Evolutionary conservation across 805 yeast genomes (phyloP).

Genomic region (Hemisphaericaspora nanyangensis): DNA sequence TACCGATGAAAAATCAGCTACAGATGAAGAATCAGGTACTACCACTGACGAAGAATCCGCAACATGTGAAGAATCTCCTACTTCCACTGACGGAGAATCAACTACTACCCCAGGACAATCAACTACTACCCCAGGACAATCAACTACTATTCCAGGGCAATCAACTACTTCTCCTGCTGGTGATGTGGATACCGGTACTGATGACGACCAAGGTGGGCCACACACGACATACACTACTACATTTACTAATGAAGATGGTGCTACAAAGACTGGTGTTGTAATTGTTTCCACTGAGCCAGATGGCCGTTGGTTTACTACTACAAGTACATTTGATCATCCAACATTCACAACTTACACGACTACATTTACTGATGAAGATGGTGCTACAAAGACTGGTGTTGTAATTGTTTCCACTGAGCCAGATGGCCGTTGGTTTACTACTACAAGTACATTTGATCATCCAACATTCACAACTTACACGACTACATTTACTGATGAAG

Average conservation of each 20-base stretch:
- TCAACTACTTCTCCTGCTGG: too few relatives aligned
- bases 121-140: too few relatives aligned
- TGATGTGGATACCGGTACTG: too few relatives aligned
- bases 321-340: not conserved
- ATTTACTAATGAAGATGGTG: not conserved
- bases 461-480: not conserved
- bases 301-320: not conserved
- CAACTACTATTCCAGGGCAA: too few relatives aligned
- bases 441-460: not conserved
- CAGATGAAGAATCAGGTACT: too few relatives aligned
- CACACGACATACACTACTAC: not conserved
- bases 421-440: not conserved
- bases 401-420: not conserved
- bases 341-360: not conserved
- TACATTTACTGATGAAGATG: not conserved
- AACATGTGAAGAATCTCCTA: too few relatives aligned
- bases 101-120: too few relatives aligned
- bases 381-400: not conserved
- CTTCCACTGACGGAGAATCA: too few relatives aligned
- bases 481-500: not conserved
- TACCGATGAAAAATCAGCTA: too few relatives aligned
- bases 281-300: not conserved
- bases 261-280: not conserved
- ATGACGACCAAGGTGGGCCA: too few relatives aligned
- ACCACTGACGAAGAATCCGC: too few relatives aligned